A percentile compares a stretch with the other conserved stretches of the same genome.
Conservation (phyloP, 805 yeast species). For the Torulaspora indica region DNA sequence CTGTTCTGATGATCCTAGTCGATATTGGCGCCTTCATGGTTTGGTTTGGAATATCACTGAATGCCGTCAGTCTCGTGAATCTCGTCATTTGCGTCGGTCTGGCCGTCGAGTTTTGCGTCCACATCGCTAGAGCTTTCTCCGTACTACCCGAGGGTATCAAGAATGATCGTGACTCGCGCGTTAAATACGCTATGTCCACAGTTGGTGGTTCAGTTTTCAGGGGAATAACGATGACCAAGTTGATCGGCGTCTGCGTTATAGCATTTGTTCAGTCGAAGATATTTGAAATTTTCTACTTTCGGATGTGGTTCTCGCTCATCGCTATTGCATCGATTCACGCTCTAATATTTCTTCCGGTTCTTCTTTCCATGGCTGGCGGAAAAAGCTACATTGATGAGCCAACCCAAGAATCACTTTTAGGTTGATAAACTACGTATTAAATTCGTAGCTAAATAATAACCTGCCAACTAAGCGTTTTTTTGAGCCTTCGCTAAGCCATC, state of each 20-base stretch:
- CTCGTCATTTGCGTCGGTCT: conserved; percentile 88
- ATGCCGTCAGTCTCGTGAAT: conserved; percentile 87
- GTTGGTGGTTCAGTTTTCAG: conserved; percentile 90
- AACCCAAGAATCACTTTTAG: background rate
- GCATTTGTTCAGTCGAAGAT: conserved; percentile 85
- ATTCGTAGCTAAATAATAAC: no score
- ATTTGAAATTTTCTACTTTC: conserved; percentile 84
- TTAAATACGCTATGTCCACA: conserved; percentile 56
- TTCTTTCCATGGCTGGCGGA: conserved; percentile 63
- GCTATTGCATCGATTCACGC: conserved; percentile 75
- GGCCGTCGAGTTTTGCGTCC: conserved; percentile 90
- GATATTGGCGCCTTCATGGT: conserved; percentile 81
- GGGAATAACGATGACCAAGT: conserved; percentile 85
- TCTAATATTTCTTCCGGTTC: conserved; percentile 70
- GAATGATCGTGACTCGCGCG: conserved; percentile 37
- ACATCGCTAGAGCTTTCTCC: conserved; percentile 74
- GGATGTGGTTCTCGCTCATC: conserved; percentile 88
- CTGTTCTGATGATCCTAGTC: conserved; percentile 59
- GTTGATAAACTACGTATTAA: background rate
- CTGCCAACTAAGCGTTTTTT: background rate
- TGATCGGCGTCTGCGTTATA: conserved; percentile 80
- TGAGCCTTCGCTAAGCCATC: background rate
- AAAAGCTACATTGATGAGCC: conserved; percentile 42
- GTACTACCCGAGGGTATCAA: conserved; percentile 37
- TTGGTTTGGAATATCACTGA: conserved; percentile 66